Percentiles rank a stretch among this genome's conserved stretches.
Evolutionary conservation across 2,329 filamentous ascomycete species (phyloP).

Genomic region (Hymenoscyphus linearis): DNA sequence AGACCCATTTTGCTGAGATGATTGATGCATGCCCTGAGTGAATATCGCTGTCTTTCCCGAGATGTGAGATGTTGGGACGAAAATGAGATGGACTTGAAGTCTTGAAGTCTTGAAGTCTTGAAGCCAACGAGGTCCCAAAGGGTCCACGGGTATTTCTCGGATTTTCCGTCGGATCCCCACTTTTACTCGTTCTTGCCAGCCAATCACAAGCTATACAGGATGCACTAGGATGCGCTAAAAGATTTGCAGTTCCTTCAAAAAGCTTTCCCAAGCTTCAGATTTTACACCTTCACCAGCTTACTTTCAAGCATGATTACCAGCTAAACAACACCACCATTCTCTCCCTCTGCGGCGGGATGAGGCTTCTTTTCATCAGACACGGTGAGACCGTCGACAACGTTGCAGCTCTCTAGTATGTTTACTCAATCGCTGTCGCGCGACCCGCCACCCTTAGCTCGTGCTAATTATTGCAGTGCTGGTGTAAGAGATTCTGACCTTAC

Average conservation of each 20-base stretch:
- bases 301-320: slow-evolving; percentile 17
- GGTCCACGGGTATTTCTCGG: too few relatives aligned
- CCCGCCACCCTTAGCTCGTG: slow-evolving; percentile 3
- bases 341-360: slow-evolving; percentile 40
- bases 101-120: not conserved
- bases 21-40: not conserved
- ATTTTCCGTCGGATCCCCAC: too few relatives aligned
- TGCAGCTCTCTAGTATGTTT: slow-evolving; percentile 63
- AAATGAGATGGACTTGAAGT: not conserved
- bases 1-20: not conserved
- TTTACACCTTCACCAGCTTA: slow-evolving; percentile 3
- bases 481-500: slow-evolving; percentile 76
- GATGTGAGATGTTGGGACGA: too few relatives aligned
- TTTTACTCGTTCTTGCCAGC: not conserved
- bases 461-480: slow-evolving; percentile 55
- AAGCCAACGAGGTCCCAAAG: too few relatives aligned
- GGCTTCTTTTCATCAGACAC: slow-evolving; percentile 75
- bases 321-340: slow-evolving; percentile 16
- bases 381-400: slow-evolving; percentile 90
- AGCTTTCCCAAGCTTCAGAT: not conserved
- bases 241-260: not conserved
- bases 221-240: not conserved
- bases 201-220: not conserved
- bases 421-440: slow-evolving; percentile 14
- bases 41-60: not conserved